A percentile compares a stretch with the other conserved stretches of the same genome.
phyloP scores from a whole-genome alignment of 2,329 filamentous ascomycete species.

The Colletotrichum coccodes region DNA sequence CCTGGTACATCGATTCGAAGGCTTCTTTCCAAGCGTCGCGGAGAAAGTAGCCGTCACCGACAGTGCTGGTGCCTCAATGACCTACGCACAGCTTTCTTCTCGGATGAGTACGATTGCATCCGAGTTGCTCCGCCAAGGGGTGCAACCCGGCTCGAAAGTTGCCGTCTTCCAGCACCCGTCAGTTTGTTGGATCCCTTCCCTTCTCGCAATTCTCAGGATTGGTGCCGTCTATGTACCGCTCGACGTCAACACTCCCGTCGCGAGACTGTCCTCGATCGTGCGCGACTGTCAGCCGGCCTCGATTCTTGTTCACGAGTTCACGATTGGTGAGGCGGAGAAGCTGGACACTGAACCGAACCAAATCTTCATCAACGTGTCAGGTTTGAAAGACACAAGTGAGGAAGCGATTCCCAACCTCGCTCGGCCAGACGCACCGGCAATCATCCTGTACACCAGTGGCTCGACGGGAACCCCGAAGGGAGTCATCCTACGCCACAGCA shows the following conservation, averaged over 20 bases:
- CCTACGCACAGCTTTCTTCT: neutral
- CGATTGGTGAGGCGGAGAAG: neutral
- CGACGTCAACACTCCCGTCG: constrained; percentile 44
- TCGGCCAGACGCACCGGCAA: constrained; percentile 30
- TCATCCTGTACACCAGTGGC: constrained; percentile 47
- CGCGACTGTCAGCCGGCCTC: constrained; percentile 40
- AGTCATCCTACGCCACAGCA: constrained; percentile 40
- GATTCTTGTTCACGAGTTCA: constrained; percentile 35
- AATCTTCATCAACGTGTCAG: neutral
- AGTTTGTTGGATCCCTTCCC: constrained; percentile 44
- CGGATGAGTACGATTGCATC: neutral
- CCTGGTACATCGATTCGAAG: neutral
- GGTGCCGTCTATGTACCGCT: constrained; percentile 53
- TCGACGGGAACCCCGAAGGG: constrained; percentile 52
- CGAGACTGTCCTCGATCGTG: constrained; percentile 44
- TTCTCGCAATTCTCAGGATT: constrained; percentile 52
- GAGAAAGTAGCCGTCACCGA: neutral
- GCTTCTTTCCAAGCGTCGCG: neutral
- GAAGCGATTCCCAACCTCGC: neutral
- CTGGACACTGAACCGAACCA: neutral
- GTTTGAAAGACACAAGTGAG: neutral
- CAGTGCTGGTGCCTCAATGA: neutral
- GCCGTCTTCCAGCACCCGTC: constrained; percentile 51
- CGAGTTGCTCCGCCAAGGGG: neutral
- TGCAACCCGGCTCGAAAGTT: constrained; percentile 40